Evolutionary conservation across 768 basidiomycete genomes (phyloP).

Genomic region (Tubosaeta sp.): DNA sequence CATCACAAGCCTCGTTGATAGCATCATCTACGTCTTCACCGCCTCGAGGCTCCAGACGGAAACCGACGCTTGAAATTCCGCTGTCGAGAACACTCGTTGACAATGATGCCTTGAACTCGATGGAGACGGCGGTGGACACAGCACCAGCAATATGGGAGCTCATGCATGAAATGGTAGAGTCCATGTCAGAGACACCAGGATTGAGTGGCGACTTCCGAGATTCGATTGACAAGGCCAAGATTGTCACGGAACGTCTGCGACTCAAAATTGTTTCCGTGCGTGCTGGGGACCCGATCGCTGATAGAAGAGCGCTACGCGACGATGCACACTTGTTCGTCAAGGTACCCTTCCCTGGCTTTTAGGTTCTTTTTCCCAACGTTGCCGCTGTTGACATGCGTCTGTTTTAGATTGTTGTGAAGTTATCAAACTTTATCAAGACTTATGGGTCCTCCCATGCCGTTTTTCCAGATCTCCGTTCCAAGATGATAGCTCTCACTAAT

Average conservation of each 20-base stretch:
- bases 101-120: constrained; percentile 72
- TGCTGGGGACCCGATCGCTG: constrained; percentile 48
- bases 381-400: constrained; percentile 4
- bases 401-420: constrained; percentile 64
- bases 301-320: constrained; percentile 64
- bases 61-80: constrained; percentile 44
- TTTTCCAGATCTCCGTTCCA: constrained; percentile 56
- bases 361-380: not conserved
- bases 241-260: constrained; percentile 58
- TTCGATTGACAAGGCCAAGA: constrained; percentile 57
- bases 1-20: constrained; percentile 41
- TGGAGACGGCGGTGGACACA: constrained; percentile 72
- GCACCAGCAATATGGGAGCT: constrained; percentile 81
- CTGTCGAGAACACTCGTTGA: constrained; percentile 65
- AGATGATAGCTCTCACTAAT: constrained; percentile 74
- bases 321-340: constrained; percentile 81
- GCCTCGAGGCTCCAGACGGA: constrained; percentile 22
- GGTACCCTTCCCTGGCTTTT: constrained; percentile 37
- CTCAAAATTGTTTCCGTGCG: constrained; percentile 56
- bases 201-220: constrained; percentile 44
- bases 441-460: constrained; percentile 54
- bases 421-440: constrained; percentile 70
- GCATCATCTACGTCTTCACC: constrained; percentile 37
- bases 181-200: constrained; percentile 47
- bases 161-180: constrained; percentile 68